Evolutionary conservation across 2,329 filamentous ascomycete species (phyloP).

Genomic region (Fusarium pseudoanthophilum): DNA sequence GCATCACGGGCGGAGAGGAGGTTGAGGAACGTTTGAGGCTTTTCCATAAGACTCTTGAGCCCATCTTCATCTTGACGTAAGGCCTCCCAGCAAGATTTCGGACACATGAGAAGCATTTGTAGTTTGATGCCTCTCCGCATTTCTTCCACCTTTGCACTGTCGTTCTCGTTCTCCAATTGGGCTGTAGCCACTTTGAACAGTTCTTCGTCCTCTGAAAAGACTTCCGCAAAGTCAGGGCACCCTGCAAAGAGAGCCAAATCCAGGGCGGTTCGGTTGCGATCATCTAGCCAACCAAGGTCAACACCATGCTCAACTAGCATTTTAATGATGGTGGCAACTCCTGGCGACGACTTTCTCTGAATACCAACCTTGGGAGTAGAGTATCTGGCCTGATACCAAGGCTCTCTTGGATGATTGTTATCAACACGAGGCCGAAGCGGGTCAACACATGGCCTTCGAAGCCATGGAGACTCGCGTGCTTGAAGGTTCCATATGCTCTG

Average conservation of each 20-base stretch:
- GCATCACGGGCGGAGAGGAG: slow-evolving; percentile 14
- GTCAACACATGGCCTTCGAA: neutral
- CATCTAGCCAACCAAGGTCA: neutral
- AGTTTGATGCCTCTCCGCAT: neutral
- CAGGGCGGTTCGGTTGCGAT: slow-evolving; percentile 2
- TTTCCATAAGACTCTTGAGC: neutral
- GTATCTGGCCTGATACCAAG: neutral
- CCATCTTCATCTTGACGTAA: neutral
- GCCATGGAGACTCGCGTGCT: neutral
- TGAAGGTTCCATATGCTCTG: slow-evolving; percentile 21
- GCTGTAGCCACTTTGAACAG: slow-evolving; percentile 11
- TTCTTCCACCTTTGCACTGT: neutral
- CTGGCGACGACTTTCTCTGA: neutral
- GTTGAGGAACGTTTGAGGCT: neutral
- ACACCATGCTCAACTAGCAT: slow-evolving; percentile 15
- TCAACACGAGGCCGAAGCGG: neutral
- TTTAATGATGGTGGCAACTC: slow-evolving; percentile 7
- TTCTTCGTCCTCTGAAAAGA: slow-evolving; percentile 13
- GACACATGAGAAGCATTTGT: slow-evolving; percentile 24
- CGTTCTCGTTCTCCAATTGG: neutral
- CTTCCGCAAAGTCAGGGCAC: slow-evolving; percentile 16
- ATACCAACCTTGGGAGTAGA: neutral
- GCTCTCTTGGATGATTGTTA: too few species aligned
- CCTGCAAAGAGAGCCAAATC: slow-evolving; percentile 23
- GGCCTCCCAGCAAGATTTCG: neutral